phyloP scores from a whole-genome alignment of 2,329 filamentous ascomycete genomes.

The Aphanoascus verrucosus region DNA sequence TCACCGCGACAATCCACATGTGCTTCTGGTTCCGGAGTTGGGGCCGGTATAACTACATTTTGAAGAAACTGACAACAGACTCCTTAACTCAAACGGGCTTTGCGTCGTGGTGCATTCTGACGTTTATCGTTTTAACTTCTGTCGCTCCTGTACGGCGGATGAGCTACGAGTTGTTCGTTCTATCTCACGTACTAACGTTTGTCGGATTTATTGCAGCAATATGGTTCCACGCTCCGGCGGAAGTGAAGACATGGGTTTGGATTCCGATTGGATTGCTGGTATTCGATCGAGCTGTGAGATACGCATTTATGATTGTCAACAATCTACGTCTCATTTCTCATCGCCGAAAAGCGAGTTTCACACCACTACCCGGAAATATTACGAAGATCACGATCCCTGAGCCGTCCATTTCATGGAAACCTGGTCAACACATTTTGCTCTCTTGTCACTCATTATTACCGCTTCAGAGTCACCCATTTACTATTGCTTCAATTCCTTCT shows the following conservation, averaged over 20 bases:
- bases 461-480: conserved; percentile 55
- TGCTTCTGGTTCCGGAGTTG: conserved; percentile 46
- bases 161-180: conserved; percentile 46
- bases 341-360: conserved; percentile 30
- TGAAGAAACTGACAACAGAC: conserved; percentile 40
- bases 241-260: conserved; percentile 39
- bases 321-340: conserved; percentile 37
- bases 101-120: conserved; percentile 42
- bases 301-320: conserved; percentile 27
- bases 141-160: conserved; percentile 40
- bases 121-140: conserved; percentile 44
- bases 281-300: conserved; percentile 36
- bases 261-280: conserved; percentile 38
- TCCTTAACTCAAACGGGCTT: conserved; percentile 42
- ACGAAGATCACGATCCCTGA: conserved; percentile 48
- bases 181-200: conserved; percentile 45
- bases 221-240: conserved; percentile 39
- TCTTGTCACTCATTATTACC: conserved; percentile 47
- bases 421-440: conserved; percentile 55
- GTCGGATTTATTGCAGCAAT: conserved; percentile 40
- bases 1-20: conserved; percentile 46
- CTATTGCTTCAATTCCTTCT: conserved; percentile 47
- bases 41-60: conserved; percentile 42
- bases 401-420: conserved; percentile 47
- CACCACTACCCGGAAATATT: conserved; percentile 44